Percentiles rank a stretch among this genome's conserved stretches.
phyloP scores from a whole-genome alignment of 306 rosid species.

The Rubus parviflorus region DNA sequence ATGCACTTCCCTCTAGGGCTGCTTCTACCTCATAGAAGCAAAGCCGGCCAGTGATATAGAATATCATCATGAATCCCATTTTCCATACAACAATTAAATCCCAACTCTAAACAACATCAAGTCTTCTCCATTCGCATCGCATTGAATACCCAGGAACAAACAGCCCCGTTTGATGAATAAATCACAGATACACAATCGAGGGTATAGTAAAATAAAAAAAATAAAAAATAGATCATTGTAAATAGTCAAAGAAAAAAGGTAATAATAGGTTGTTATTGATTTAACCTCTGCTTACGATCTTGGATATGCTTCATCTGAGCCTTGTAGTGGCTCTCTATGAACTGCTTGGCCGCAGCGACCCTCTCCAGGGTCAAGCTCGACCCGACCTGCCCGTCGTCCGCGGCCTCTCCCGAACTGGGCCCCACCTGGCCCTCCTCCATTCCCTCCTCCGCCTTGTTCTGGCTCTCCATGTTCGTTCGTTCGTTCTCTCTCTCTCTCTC shows the following conservation, averaged over 20 bases:
- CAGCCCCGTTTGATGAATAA: not conserved
- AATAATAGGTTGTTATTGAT: no score
- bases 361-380: conserved; percentile 86
- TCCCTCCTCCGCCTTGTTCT: conserved; percentile 31
- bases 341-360: conserved; percentile 89
- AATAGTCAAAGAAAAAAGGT: not conserved
- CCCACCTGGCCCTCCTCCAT: conserved; percentile 30
- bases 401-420: conserved; percentile 20
- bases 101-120: not conserved
- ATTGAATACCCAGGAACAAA: not conserved
- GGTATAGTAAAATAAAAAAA: no score
- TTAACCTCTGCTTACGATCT: conserved; percentile 73
- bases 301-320: conserved; percentile 69
- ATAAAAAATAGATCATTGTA: conserved; percentile 9
- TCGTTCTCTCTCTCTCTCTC: conserved; percentile 20
- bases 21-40: not conserved
- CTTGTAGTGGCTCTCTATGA: conserved; percentile 79
- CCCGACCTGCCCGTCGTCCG: conserved; percentile 39
- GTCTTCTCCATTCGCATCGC: not conserved
- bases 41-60: not conserved
- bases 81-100: conserved; percentile 16
- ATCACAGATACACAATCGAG: not conserved
- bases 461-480: conserved; percentile 25
- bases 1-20: not conserved
- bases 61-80: conserved; percentile 22